Evolutionary conservation across 164 flowering plant genomes (phyloP).

Genomic region (grape (Vitis vinifera)): DNA sequence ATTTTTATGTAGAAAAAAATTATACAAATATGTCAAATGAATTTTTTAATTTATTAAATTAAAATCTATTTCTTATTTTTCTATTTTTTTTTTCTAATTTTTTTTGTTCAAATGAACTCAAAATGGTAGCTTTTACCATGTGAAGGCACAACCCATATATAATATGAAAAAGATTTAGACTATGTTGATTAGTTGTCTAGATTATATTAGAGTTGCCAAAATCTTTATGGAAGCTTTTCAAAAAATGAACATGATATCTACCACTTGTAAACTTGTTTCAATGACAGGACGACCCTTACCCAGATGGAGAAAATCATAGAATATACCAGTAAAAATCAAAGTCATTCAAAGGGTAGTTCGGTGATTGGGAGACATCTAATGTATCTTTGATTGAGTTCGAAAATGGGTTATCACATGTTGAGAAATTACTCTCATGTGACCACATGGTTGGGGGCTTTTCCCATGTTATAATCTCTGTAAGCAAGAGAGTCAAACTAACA

Average conservation of each 20-base stretch:
- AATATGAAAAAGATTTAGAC: conserved; percentile 13
- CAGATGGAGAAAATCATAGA: not conserved
- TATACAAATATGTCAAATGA: too few species aligned
- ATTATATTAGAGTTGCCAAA: conserved; percentile 27
- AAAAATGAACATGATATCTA: conserved; percentile 25
- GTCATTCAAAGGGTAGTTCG: conserved; percentile 23
- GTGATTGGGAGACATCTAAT: conserved; percentile 5
- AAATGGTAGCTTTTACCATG: too few species aligned
- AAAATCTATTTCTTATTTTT: too few species aligned
- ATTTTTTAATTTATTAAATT: too few species aligned
- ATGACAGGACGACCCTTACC: conserved; percentile 22
- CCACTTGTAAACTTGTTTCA: conserved; percentile 13
- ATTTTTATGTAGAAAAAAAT: too few species aligned
- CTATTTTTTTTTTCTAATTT: too few species aligned
- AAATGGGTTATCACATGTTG: conserved; percentile 42
- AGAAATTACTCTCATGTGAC: conserved; percentile 54
- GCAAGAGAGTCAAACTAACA: conserved; percentile 25
- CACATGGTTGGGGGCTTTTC: conserved; percentile 37
- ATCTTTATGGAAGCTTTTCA: conserved; percentile 28
- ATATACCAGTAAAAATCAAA: not conserved
- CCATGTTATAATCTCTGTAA: conserved; percentile 32
- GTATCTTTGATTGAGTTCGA: conserved; percentile 25
- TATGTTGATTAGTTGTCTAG: conserved; percentile 9
- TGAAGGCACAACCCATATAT: not conserved
- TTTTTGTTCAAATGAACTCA: too few species aligned